These are phyloP conservation scores for Skeletonema marinoi DNA, from an alignment of 108 stramenopile genomes.

Conservation along the genomic window DNA sequence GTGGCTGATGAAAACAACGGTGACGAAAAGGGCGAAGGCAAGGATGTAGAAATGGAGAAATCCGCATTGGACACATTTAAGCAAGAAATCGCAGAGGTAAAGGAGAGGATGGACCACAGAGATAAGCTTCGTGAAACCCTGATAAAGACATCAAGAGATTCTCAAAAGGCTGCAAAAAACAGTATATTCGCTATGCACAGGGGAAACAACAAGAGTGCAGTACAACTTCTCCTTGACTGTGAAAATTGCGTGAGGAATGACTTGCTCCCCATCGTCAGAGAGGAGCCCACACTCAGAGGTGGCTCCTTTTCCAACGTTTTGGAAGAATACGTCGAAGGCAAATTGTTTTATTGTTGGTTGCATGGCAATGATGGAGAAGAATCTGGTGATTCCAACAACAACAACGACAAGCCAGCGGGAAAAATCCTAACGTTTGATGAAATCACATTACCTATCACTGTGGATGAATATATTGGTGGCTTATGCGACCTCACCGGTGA, in stretches of 20 bases:
- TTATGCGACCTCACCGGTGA: conserved; percentile 97
- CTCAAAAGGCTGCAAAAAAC: conserved; percentile 93
- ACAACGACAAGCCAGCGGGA: conserved; percentile 42
- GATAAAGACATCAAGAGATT: conserved; percentile 89
- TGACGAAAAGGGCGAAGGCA: conserved; percentile 12
- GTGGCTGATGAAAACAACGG: not conserved
- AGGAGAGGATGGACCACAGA: conserved; percentile 73
- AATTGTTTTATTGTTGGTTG: conserved; percentile 90
- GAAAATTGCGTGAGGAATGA: conserved; percentile 66
- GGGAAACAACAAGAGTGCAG: conserved; percentile 57
- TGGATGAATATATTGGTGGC: conserved; percentile 92
- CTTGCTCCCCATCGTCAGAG: conserved; percentile 71
- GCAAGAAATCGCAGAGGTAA: conserved; percentile 64
- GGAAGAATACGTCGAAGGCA: conserved; percentile 94
- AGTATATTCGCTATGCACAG: conserved; percentile 93
- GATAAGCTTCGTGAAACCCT: conserved; percentile 85
- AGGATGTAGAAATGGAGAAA: conserved; percentile 22
- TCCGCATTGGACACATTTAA: conserved; percentile 12
- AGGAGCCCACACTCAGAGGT: conserved; percentile 77
- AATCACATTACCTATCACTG: conserved; percentile 54
- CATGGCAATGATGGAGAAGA: conserved; percentile 30
- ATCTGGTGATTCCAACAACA: not conserved
- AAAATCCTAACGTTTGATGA: conserved; percentile 50
- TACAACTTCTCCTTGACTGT: conserved; percentile 61
- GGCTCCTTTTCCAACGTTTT: conserved; percentile 78